These are phyloP conservation scores for Neostapfia colusana DNA, from an alignment of 176 grass and related monocot species.

Conservation along the genomic window DNA sequence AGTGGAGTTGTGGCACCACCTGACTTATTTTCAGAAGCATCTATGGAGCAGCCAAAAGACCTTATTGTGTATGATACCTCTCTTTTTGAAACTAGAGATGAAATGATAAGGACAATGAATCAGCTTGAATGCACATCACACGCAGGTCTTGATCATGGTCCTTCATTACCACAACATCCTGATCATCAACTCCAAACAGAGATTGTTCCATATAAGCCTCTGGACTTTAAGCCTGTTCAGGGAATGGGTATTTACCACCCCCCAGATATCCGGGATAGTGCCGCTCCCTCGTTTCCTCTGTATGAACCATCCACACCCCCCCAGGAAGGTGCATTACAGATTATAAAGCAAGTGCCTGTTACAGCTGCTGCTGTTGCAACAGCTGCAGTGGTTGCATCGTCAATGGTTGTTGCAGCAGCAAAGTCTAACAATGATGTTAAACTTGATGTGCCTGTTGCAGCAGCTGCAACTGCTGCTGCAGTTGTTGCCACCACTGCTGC, in stretches of 20 bases:
- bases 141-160: conserved; percentile 34
- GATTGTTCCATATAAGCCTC: conserved; percentile 41
- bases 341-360: conserved; percentile 78
- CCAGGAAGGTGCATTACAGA: conserved; percentile 46
- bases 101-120: conserved; percentile 60
- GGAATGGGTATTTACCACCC: conserved; percentile 48
- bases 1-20: conserved; percentile 89
- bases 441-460: conserved; percentile 74
- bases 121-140: conserved; percentile 48
- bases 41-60: conserved; percentile 58
- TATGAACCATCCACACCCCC: conserved; percentile 37
- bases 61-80: conserved; percentile 58
- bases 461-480: conserved; percentile 93
- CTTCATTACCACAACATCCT: conserved; percentile 49
- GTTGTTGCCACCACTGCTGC: conserved; percentile 94
- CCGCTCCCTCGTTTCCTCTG: conserved; percentile 10
- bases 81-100: conserved; percentile 58
- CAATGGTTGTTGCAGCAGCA: conserved; percentile 90
- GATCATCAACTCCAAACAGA: conserved; percentile 47
- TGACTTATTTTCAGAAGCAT: conserved; percentile 92
- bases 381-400: conserved; percentile 94
- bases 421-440: conserved; percentile 84
- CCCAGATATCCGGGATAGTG: conserved; percentile 25
- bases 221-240: conserved; percentile 61
- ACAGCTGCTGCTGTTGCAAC: conserved; percentile 95